phyloP scores from a whole-genome alignment of 768 basidiomycete species.

The Russula ochroleuca region DNA sequence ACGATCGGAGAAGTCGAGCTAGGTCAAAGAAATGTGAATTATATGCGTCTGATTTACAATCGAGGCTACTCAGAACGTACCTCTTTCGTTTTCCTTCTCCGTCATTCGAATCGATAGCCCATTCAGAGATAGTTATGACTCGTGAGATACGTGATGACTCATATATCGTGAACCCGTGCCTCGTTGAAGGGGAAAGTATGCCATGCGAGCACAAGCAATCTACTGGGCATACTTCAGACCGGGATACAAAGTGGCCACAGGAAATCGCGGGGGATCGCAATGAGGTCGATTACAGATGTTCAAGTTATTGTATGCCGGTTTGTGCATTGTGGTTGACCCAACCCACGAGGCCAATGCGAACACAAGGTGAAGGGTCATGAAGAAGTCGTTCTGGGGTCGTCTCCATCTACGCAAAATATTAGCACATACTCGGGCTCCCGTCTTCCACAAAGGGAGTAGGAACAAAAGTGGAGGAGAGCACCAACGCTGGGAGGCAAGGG shows the following conservation, averaged over 20 bases:
- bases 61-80: neutral
- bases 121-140: neutral
- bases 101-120: neutral
- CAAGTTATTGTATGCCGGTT: neutral
- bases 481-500: neutral
- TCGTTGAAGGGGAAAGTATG: neutral
- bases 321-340: neutral
- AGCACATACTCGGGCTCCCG: neutral
- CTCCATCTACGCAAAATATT: neutral
- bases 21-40: neutral
- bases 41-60: constrained; percentile 15
- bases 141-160: neutral
- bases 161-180: neutral
- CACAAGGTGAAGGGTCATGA: constrained; percentile 11
- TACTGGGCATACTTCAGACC: constrained; percentile 2
- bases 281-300: neutral
- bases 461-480: neutral
- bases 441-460: neutral
- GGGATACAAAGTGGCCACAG: neutral
- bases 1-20: neutral
- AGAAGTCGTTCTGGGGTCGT: neutral
- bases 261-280: neutral
- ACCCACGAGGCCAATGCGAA: constrained; percentile 15
- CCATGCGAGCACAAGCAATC: neutral
- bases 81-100: neutral